Conservation (phyloP, 2,329 filamentous ascomycete species). For the Ceratocystis diversiconidia region DNA sequence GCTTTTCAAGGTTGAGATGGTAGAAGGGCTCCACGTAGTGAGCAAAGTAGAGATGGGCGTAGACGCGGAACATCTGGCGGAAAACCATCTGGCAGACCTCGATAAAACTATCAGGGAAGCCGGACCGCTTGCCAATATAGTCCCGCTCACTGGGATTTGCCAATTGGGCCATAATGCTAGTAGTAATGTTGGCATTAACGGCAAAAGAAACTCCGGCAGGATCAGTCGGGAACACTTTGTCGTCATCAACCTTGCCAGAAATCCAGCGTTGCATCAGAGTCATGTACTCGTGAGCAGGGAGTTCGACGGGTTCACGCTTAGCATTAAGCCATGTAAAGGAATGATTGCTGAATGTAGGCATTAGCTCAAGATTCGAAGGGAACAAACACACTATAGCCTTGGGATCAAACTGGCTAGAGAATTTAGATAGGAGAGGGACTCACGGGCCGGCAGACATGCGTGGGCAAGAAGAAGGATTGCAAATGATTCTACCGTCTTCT, state of each 20-base stretch:
- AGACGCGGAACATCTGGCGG: slow-evolving; percentile 97
- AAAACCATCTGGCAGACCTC: slow-evolving; percentile 87
- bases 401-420: not conserved
- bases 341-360: slow-evolving; percentile 46
- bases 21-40: slow-evolving; percentile 80
- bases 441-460: slow-evolving; percentile 90
- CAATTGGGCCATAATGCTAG: slow-evolving; percentile 48
- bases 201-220: slow-evolving; percentile 54
- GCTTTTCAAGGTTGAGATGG: slow-evolving; percentile 65
- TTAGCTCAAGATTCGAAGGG: not conserved
- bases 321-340: slow-evolving; percentile 95
- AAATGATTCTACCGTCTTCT: slow-evolving; percentile 61
- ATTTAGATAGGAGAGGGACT: slow-evolving; percentile 31
- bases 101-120: slow-evolving; percentile 82
- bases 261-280: slow-evolving; percentile 96
- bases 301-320: slow-evolving; percentile 73
- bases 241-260: slow-evolving; percentile 85
- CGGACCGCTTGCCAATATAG: slow-evolving; percentile 84
- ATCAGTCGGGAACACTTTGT: slow-evolving; percentile 79
- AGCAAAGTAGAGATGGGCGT: slow-evolving; percentile 94
- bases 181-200: slow-evolving; percentile 44
- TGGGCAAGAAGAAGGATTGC: slow-evolving; percentile 70
- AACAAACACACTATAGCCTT: too few relatives aligned
- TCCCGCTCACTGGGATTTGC: slow-evolving; percentile 46
- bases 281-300: slow-evolving; percentile 87